Conservation (phyloP, 1,284 basidiomycete genomes). For the Dichomitus squalens region DNA sequence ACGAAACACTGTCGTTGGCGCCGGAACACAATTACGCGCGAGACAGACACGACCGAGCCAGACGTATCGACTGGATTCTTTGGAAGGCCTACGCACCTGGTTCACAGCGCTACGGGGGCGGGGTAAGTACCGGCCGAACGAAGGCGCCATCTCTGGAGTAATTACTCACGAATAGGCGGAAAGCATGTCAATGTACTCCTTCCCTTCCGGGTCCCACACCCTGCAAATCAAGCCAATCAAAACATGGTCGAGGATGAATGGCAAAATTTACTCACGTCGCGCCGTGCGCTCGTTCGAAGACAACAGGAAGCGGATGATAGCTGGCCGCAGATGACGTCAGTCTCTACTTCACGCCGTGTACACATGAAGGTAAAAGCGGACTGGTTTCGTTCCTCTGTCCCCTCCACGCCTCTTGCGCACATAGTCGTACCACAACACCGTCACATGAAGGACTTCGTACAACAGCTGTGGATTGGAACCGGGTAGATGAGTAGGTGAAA, state of each 20-base stretch:
- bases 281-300: constrained; percentile 89
- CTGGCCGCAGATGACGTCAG: constrained; percentile 55
- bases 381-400: constrained; percentile 18
- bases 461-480: constrained; percentile 6
- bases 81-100: constrained; percentile 50
- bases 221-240: constrained; percentile 39
- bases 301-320: constrained; percentile 95
- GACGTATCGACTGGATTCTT: too few species aligned
- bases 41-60: too few species aligned
- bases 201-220: constrained; percentile 96
- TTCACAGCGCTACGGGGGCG: constrained; percentile 71
- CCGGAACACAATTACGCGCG: too few species aligned
- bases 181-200: constrained; percentile 94
- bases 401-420: constrained; percentile 15
- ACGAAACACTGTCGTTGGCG: too few species aligned
- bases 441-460: constrained; percentile 8
- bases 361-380: constrained; percentile 26
- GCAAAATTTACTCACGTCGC: constrained; percentile 71
- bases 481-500: constrained; percentile 10
- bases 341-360: constrained; percentile 25
- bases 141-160: too few species aligned
- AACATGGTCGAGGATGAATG: background rate
- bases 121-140: background rate
- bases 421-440: constrained; percentile 14
- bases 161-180: constrained; percentile 92